Conservation (phyloP, 2,329 filamentous ascomycete genomes). For the Chaetothyriales sp. region DNA sequence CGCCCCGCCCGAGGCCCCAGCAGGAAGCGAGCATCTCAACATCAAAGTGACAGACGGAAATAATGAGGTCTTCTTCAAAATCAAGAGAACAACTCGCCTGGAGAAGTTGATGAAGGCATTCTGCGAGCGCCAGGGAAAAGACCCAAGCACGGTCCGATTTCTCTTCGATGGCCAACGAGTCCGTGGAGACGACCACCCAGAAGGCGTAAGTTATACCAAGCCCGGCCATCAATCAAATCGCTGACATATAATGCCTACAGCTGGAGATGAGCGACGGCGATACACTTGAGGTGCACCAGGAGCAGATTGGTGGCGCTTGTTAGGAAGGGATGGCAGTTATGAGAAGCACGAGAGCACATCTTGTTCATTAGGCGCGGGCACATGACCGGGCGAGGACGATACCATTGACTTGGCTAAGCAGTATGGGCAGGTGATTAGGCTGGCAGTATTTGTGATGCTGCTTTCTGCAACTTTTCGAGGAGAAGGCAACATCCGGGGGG, state of each 20-base stretch:
- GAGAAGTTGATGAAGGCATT: constrained; percentile 98
- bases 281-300: constrained; percentile 91
- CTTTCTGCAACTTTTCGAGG: neutral
- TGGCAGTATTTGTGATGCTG: neutral
- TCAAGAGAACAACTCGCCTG: constrained; percentile 88
- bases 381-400: neutral
- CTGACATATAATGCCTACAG: constrained; percentile 32
- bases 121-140: constrained; percentile 90
- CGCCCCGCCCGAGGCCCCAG: constrained; percentile 16
- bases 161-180: constrained; percentile 93
- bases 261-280: constrained; percentile 95
- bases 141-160: constrained; percentile 69
- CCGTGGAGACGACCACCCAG: constrained; percentile 74
- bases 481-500: neutral
- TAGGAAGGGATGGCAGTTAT: neutral
- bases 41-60: constrained; percentile 99
- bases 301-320: constrained; percentile 67
- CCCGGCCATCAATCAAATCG: constrained; percentile 7
- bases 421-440: neutral
- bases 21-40: constrained; percentile 70
- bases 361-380: neutral
- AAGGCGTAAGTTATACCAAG: constrained; percentile 52
- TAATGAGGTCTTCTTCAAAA: constrained; percentile 99
- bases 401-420: neutral
- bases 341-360: neutral